phyloP scores from a whole-genome alignment of 2,329 filamentous ascomycete species.

The Aspergillus ruber region DNA sequence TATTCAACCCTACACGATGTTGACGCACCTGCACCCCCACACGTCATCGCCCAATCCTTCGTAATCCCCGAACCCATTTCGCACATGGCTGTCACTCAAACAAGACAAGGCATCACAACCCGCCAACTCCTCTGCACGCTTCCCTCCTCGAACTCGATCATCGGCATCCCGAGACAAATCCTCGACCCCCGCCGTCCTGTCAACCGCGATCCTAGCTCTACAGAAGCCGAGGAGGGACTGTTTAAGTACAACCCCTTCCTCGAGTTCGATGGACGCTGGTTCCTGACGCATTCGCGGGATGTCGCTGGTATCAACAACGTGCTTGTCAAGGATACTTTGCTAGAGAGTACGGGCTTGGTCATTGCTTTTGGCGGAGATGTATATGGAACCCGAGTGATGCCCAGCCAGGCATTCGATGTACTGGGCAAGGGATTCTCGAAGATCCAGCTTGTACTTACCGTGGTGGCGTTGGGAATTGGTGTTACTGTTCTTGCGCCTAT shows the following conservation, averaged over 20 bases:
- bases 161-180: constrained; percentile 69
- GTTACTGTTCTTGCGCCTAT: constrained; percentile 76
- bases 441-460: constrained; percentile 73
- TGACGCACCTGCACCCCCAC: constrained; percentile 57
- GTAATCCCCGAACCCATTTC: constrained; percentile 73
- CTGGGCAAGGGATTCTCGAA: constrained; percentile 93
- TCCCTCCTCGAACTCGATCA: constrained; percentile 64
- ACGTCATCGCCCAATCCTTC: constrained; percentile 73
- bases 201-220: constrained; percentile 71
- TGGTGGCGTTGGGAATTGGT: constrained; percentile 69
- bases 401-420: constrained; percentile 85
- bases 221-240: constrained; percentile 78
- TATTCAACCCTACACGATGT: constrained; percentile 70
- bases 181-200: constrained; percentile 83
- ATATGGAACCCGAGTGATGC: constrained; percentile 79
- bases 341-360: constrained; percentile 88
- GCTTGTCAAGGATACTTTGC: constrained; percentile 66
- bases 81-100: constrained; percentile 76
- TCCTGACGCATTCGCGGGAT: constrained; percentile 75
- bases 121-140: constrained; percentile 76
- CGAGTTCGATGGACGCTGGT: constrained; percentile 75
- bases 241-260: constrained; percentile 68
- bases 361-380: constrained; percentile 81
- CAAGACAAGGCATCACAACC: constrained; percentile 82
- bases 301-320: constrained; percentile 69